Base-by-base conservation (phyloP, 805 yeast genomes). In the Candida jianshihensis region DNA sequence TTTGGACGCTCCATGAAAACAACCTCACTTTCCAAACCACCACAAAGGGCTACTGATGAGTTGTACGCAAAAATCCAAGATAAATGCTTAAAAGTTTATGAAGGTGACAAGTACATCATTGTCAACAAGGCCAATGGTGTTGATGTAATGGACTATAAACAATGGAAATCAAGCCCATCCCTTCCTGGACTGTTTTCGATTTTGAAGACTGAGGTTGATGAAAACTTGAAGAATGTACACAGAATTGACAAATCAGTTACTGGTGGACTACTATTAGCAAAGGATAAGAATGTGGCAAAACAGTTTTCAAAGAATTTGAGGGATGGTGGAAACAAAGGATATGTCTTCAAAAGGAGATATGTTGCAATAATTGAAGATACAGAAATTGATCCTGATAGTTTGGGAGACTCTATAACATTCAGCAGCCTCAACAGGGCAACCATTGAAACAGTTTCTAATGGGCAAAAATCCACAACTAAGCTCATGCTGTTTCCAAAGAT, bases 231-330 rank as follows among this genome's bases (percentile, higher is more conserved):
- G 31, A 49, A 53, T 6, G 61, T 67, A 1, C 70, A 66, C 29
- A 48, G 72, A 34, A 41, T 67, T 16, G 71, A 67, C 38, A 51
- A 48, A 19, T 41, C 49, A 34, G 71, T 63, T 6, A 59, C 68
- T 15, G 72, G 72, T 17, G 70, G 69, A 1, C 37, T 65, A 31
- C 46, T 66, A 3, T 33, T 65, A 5, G 64, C 70, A 2, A 55
- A 50, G 35, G 58, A 52, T 32, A 50, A 54, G 34, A 47, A 44
- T 8, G 47, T 60, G 0, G 66, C 70, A 1, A 48, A 41, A 15
- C 45, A 44, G 34, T 63, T 66, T 37, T 47, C 58, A 7, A 56
- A 49, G 29, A 53, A 60, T 31, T 42, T 67, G 12, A 39, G 41
- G 30, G 33, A 44, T 22, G 66, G 68, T 19, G 68, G 67, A 0